A percentile compares a stretch with the other conserved stretches of the same genome.
phyloP scores from a whole-genome alignment of 2,329 filamentous ascomycete species.

The Trichophyton simii region DNA sequence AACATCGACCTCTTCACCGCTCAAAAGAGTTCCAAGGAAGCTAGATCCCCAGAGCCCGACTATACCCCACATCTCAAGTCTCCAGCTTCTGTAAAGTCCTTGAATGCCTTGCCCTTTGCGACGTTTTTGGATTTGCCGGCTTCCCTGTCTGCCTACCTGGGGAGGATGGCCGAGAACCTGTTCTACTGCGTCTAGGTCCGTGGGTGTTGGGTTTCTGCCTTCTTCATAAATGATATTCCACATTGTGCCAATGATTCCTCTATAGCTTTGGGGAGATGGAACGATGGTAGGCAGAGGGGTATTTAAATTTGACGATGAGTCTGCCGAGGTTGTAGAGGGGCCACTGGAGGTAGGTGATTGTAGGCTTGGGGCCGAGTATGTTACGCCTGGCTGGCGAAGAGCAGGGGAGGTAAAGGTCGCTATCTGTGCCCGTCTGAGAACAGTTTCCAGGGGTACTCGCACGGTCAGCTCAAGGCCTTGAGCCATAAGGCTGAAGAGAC shows the following conservation, averaged over 20 bases:
- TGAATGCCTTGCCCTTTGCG: constrained; percentile 43
- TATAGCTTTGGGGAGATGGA: constrained; percentile 60
- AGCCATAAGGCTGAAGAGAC: constrained; percentile 66
- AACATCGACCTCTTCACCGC: constrained; percentile 26
- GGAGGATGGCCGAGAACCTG: constrained; percentile 26
- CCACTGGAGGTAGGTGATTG: constrained; percentile 8
- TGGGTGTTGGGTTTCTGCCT: constrained; percentile 40
- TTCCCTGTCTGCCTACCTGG: constrained; percentile 22
- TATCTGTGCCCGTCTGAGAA: constrained; percentile 78
- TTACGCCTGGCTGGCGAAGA: constrained; percentile 24
- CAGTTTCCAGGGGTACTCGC: constrained; percentile 82
- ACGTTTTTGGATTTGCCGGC: constrained; percentile 25
- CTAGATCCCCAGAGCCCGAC: constrained; percentile 43
- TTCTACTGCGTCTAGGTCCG: constrained; percentile 34
- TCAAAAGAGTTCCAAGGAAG: constrained; percentile 30
- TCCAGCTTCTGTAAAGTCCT: constrained; percentile 47
- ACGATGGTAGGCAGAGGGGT: constrained; percentile 59
- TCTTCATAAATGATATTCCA: constrained; percentile 77
- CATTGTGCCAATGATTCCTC: constrained; percentile 83
- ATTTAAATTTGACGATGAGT: not conserved
- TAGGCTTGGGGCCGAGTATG: constrained; percentile 14
- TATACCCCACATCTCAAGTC: constrained; percentile 44
- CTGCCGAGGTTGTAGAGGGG: not conserved
- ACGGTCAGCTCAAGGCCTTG: constrained; percentile 70
- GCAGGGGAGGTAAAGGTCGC: constrained; percentile 51